Evolutionary conservation across 352 stramenopile species (phyloP).

Genomic region (Globisporangium okanoganense): DNA sequence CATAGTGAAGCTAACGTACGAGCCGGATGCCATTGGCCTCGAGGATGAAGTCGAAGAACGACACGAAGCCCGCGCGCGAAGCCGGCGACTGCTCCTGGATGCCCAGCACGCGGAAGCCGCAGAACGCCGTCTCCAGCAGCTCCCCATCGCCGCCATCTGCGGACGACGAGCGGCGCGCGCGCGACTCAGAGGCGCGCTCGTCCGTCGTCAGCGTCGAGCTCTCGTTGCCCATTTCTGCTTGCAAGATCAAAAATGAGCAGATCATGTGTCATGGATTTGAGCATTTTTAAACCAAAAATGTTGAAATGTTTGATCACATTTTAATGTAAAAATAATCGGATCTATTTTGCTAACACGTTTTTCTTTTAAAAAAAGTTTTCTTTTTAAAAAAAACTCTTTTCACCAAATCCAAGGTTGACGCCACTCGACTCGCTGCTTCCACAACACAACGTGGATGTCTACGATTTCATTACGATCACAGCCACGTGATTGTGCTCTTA

Average conservation of each 20-base stretch:
- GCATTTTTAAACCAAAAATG: no score
- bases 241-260: no score
- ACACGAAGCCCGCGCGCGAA: conserved; percentile 90
- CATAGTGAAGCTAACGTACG: conserved; percentile 32
- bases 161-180: conserved; percentile 4
- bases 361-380: no score
- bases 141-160: conserved; percentile 17
- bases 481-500: neutral
- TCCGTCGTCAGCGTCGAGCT: conserved; percentile 27
- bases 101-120: conserved; percentile 94
- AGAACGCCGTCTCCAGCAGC: conserved; percentile 55
- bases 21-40: conserved; percentile 89
- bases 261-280: no score
- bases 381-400: no score
- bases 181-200: conserved; percentile 1
- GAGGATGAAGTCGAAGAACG: conserved; percentile 98
- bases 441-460: no score
- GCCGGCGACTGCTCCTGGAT: conserved; percentile 95
- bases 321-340: no score
- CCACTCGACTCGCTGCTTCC: no score
- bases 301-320: no score
- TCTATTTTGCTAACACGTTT: no score
- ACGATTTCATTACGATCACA: neutral
- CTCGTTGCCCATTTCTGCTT: conserved; percentile 43
- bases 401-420: no score